Evolutionary conservation across 2,329 filamentous ascomycete species (phyloP).

Genomic region (Phialophora tarda): DNA sequence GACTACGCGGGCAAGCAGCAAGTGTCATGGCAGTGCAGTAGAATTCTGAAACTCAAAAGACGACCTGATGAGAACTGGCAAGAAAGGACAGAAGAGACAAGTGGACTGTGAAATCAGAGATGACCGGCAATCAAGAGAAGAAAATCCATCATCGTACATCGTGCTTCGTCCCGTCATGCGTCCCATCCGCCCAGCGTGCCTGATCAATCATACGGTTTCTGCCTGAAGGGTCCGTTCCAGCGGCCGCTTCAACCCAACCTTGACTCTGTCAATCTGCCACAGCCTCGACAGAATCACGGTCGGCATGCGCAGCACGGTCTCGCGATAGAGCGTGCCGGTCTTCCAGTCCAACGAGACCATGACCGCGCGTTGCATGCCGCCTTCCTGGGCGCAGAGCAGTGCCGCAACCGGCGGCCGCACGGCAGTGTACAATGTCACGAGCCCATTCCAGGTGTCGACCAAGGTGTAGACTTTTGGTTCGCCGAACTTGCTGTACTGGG

Average conservation of each 20-base stretch:
- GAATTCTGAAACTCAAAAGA: not conserved
- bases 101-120: not conserved
- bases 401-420: constrained; percentile 50
- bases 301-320: constrained; percentile 53
- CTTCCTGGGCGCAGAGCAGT: constrained; percentile 51
- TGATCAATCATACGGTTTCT: constrained; percentile 1
- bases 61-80: not conserved
- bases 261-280: constrained; percentile 44
- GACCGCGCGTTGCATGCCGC: constrained; percentile 54
- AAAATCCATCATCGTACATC: not conserved
- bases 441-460: constrained; percentile 44
- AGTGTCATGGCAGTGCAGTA: not conserved
- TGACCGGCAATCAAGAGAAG: not conserved
- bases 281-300: constrained; percentile 48
- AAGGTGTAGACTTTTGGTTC: constrained; percentile 47
- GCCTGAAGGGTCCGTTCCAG: not conserved
- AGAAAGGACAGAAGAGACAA: not conserved
- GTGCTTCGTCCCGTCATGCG: not conserved
- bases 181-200: not conserved
- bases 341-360: constrained; percentile 55
- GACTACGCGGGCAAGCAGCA: not conserved
- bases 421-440: constrained; percentile 48
- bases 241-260: constrained; percentile 41
- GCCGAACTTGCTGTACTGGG: constrained; percentile 25
- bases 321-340: constrained; percentile 49